A percentile compares a stretch with the other conserved stretches of the same genome.
These are phyloP conservation scores for Chlorella sp. DNA, from an alignment of 139 green algal genomes.

Conservation along the genomic window DNA sequence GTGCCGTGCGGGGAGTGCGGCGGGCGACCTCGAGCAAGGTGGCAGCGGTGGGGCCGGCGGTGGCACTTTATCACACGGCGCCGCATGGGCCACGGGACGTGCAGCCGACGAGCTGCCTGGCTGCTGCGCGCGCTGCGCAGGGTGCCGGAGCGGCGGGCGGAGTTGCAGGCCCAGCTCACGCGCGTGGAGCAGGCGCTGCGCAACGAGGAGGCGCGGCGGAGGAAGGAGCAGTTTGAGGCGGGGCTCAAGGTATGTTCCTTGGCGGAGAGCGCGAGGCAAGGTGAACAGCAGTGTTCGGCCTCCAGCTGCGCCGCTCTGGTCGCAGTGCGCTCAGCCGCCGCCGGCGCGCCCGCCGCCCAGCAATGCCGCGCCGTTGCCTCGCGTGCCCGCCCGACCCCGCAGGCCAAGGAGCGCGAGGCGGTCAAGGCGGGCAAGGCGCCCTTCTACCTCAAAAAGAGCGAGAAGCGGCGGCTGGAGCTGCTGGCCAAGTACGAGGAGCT, in stretches of 20 bases:
- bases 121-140: too few relatives aligned
- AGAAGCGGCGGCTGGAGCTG: slow-evolving; percentile 63
- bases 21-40: background rate
- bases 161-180: slow-evolving; percentile 50
- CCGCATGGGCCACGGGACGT: too few relatives aligned
- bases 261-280: background rate
- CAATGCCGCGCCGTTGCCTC: too few relatives aligned
- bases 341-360: too few relatives aligned
- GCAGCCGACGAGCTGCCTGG: too few relatives aligned
- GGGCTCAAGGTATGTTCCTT: too few relatives aligned
- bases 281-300: background rate
- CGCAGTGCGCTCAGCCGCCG: too few relatives aligned
- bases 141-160: background rate
- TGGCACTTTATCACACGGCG: too few relatives aligned
- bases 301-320: too few relatives aligned
- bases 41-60: too few relatives aligned
- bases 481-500: slow-evolving; percentile 82
- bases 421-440: slow-evolving; percentile 71
- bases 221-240: slow-evolving; percentile 59
- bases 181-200: slow-evolving; percentile 56
- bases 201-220: slow-evolving; percentile 49
- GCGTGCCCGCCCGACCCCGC: background rate
- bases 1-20: background rate
- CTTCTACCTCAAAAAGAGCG: slow-evolving; percentile 75
- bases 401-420: slow-evolving; percentile 60